Conservation (phyloP, 371 early-diverging fungal genomes). For the Mortierella sp. region DNA sequence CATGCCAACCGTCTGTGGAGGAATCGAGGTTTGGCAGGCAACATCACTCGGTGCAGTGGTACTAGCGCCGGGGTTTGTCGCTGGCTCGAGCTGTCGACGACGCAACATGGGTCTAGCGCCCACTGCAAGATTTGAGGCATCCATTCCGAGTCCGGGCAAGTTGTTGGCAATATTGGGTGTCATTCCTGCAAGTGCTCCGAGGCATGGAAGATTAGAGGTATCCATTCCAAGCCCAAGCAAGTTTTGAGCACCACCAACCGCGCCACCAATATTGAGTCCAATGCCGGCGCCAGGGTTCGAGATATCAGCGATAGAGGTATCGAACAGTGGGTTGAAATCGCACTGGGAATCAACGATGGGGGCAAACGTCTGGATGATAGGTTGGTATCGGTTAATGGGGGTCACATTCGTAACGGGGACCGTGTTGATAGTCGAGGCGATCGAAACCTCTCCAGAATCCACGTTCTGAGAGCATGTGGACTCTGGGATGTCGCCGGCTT, state of each 20-base stretch:
- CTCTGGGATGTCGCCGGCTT: no score
- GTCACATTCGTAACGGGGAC: conserved; percentile 36
- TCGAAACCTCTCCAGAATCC: conserved; percentile 26
- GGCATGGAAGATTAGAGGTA: no score
- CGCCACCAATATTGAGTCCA: neutral
- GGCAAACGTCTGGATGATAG: conserved; percentile 26
- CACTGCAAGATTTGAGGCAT: neutral
- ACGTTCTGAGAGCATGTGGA: conserved; percentile 18
- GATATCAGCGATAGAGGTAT: neutral
- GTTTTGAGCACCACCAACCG: no score
- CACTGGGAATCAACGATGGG: conserved; percentile 37
- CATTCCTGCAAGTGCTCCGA: no score
- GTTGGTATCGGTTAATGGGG: conserved; percentile 41
- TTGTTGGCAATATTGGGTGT: no score
- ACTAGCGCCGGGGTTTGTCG: neutral
- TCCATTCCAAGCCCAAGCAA: no score
- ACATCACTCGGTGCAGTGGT: neutral
- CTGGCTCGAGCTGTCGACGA: neutral
- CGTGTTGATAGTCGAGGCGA: conserved; percentile 27
- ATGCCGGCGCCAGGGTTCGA: no score
- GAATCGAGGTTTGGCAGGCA: conserved; percentile 18
- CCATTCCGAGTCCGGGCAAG: neutral
- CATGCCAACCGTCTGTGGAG: conserved; percentile 17
- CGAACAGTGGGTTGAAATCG: neutral
- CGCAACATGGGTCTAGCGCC: neutral